Evolutionary conservation across 2,329 filamentous ascomycete genomes (phyloP).

Genomic region (Sporothrix globosa): DNA sequence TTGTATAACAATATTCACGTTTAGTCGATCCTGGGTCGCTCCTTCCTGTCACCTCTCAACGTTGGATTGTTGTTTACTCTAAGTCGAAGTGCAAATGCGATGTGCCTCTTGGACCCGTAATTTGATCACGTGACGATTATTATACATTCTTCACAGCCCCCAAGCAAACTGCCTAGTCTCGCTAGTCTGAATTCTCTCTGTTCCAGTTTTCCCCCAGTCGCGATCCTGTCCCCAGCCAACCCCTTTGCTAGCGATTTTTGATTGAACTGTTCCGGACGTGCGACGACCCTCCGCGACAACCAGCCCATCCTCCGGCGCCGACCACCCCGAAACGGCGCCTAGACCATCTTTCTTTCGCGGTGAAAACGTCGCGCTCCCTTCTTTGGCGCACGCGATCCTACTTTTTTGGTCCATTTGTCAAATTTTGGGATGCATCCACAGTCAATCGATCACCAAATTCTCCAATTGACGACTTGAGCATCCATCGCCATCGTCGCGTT

Average conservation of each 20-base stretch:
- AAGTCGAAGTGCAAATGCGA: slow-evolving; percentile 3
- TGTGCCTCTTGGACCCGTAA: not conserved
- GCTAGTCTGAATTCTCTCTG: not conserved
- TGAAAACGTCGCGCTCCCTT: too few species aligned
- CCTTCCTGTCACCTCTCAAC: not conserved
- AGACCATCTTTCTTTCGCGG: not conserved
- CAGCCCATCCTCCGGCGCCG: not conserved
- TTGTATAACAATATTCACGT: not conserved
- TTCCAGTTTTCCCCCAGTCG: slow-evolving; percentile 3
- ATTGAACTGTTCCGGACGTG: slow-evolving; percentile 10
- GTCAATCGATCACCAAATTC: not conserved
- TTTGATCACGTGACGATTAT: not conserved
- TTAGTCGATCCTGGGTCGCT: not conserved
- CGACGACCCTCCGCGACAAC: slow-evolving; percentile 22
- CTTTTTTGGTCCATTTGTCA: not conserved
- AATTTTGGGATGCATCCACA: slow-evolving; percentile 13
- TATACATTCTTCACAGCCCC: slow-evolving; percentile 6
- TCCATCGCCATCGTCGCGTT: slow-evolving; percentile 20
- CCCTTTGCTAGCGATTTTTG: slow-evolving; percentile 15
- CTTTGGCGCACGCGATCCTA: not conserved
- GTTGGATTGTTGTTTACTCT: not conserved
- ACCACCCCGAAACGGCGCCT: not conserved
- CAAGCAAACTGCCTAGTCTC: not conserved
- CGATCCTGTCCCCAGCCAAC: not conserved
- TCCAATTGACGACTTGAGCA: slow-evolving; percentile 10